phyloP scores from a whole-genome alignment of 345 rosid genomes.

The Rhodamnia argentea region DNA sequence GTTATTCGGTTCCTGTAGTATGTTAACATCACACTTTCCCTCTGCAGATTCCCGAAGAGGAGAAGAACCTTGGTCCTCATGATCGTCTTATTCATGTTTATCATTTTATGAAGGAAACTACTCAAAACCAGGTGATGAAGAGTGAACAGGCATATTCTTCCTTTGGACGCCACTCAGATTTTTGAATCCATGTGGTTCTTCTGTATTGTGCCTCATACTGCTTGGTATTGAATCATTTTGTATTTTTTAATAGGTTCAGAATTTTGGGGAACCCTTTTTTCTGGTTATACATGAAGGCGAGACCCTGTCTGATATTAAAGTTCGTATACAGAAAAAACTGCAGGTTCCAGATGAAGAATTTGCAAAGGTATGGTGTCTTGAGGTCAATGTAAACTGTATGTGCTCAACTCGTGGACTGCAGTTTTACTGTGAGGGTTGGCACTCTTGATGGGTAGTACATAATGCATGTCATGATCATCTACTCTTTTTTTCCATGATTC shows the following conservation, averaged over 20 bases:
- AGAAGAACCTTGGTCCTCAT: slow-evolving; percentile 50
- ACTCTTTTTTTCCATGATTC: neutral
- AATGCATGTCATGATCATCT: neutral
- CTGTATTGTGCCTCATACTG: neutral
- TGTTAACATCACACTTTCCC: neutral
- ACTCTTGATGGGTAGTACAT: neutral
- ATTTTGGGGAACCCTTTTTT: slow-evolving; percentile 75
- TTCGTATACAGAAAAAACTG: slow-evolving; percentile 52
- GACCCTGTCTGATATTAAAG: slow-evolving; percentile 46
- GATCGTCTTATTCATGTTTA: slow-evolving; percentile 69
- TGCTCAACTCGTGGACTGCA: neutral
- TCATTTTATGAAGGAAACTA: slow-evolving; percentile 52
- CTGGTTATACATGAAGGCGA: slow-evolving; percentile 62
- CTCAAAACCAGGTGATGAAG: slow-evolving; percentile 40
- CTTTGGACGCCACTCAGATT: neutral
- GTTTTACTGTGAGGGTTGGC: neutral
- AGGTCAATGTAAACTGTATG: neutral
- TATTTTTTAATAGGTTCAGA: slow-evolving; percentile 36
- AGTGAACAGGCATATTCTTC: neutral
- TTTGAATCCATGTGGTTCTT: neutral
- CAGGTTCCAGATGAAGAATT: slow-evolving; percentile 67
- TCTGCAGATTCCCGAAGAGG: slow-evolving; percentile 58
- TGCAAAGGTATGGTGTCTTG: slow-evolving; percentile 26
- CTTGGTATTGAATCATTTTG: neutral
- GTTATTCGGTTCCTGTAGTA: neutral